Base-by-base conservation (phyloP, 148 eudicot genomes). In the Pouteria glomerata region DNA sequence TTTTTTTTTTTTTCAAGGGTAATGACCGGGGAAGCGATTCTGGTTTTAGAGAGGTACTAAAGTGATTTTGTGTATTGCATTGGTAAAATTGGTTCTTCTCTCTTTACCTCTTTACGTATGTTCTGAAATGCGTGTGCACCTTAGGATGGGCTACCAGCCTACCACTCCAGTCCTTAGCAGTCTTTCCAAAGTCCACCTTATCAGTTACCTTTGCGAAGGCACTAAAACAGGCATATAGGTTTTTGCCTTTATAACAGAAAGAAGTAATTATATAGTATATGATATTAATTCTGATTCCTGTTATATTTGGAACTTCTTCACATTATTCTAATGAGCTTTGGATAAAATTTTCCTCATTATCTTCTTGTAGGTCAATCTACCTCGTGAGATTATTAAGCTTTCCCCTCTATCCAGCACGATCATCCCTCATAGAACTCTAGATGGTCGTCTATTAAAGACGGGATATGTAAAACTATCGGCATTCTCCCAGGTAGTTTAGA, bases 391-490 rank as follows among this genome's bases (percentile, higher is more conserved):
- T 68, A 88, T 94, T 35, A 89, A 85, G 84, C 87, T 94, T 80
- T 94, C 98, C 19, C 93, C 98, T 11, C 79, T 94, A 64, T 94
- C 96, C 56, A 89, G 98, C 67, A 81, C 91, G 67, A 79, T 94
- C 68, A 94, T 94, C 57, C 86, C 88, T 58, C 98, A 91, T 68
- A 88, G 73, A 80, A 77, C 85, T 51, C 88, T 96, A 66, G 91
- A 89, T 51, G 98, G 98, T 8, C 93, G 76, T 70, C 45, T 85
- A 44, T 82, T 81, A 33, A 94, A 88, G 76, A 89, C 92, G 26
- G 97, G 98, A 26, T 94, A 94, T 56, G 87, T 94, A 3, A 85
- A 82, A 81, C 82, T 94, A 56, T 79, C 87, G 19, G 85, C 90
- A 39, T 94, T 94, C 81, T 94, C 98, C 39, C 98, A 94, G 96